phyloP scores from a whole-genome alignment of 306 rosid genomes.

The Pterocarpus santalinus region DNA sequence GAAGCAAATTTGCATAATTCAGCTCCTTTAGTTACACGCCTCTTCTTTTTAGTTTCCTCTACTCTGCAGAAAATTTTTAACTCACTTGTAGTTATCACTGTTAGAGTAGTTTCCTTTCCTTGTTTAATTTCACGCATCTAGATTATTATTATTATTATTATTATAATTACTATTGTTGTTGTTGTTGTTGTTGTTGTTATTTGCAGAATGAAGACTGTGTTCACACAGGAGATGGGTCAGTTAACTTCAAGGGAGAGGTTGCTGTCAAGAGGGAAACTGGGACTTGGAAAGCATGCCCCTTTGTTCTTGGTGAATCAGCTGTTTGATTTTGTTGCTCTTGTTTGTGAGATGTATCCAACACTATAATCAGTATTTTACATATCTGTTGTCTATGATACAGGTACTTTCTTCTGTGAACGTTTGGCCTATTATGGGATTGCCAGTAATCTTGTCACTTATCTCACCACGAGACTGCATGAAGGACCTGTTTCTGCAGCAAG shows the following conservation, averaged over 20 bases:
- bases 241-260: slow-evolving; percentile 59
- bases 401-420: slow-evolving; percentile 84
- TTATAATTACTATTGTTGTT: no score
- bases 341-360: not conserved
- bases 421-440: slow-evolving; percentile 92
- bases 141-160: not conserved
- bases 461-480: slow-evolving; percentile 74
- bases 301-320: slow-evolving; percentile 58
- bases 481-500: slow-evolving; percentile 82
- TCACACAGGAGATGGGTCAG: slow-evolving; percentile 65
- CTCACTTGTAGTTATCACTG: not conserved
- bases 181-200: not conserved
- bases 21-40: no score
- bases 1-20: no score
- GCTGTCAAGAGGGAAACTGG: slow-evolving; percentile 61
- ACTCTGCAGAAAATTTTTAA: not conserved
- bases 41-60: not conserved
- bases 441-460: slow-evolving; percentile 83
- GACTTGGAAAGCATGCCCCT: slow-evolving; percentile 73
- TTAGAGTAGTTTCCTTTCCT: not conserved
- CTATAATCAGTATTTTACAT: not conserved
- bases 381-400: slow-evolving; percentile 48
- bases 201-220: slow-evolving; percentile 50
- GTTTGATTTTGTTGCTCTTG: not conserved
- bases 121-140: not conserved